These are phyloP conservation scores for Physocladia obscura DNA, from an alignment of 192 early-diverging fungal genomes.

Conservation along the genomic window DNA sequence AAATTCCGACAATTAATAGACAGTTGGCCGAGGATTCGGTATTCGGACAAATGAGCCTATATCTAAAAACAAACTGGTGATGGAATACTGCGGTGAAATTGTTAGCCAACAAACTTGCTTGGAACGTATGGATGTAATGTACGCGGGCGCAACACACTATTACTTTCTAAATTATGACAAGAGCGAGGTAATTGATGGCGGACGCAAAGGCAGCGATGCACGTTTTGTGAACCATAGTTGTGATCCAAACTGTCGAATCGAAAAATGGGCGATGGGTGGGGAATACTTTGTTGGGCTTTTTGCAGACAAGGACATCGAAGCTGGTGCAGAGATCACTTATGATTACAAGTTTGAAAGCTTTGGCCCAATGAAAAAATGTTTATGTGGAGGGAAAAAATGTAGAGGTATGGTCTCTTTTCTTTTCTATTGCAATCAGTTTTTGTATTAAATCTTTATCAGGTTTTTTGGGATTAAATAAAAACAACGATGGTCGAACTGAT, in stretches of 20 bases:
- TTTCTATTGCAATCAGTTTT: not conserved
- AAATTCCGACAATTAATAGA: no score
- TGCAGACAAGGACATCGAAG: conserved; percentile 65
- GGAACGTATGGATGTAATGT: conserved; percentile 73
- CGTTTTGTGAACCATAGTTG: conserved; percentile 86
- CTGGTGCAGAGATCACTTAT: conserved; percentile 72
- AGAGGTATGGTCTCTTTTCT: conserved; percentile 54
- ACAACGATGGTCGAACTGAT: not conserved
- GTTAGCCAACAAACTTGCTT: conserved; percentile 64
- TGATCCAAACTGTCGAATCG: conserved; percentile 84
- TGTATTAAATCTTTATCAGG: not conserved
- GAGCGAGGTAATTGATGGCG: conserved; percentile 78
- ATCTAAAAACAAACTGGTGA: conserved; percentile 58
- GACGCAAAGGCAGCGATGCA: conserved; percentile 73
- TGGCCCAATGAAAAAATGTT: conserved; percentile 65
- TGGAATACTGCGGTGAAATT: conserved; percentile 84
- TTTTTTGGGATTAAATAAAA: conserved; percentile 24
- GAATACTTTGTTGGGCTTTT: conserved; percentile 77
- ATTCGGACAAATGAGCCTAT: conserved; percentile 57
- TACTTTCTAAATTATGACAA: conserved; percentile 78
- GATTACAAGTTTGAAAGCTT: conserved; percentile 82
- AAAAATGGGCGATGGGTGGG: conserved; percentile 77
- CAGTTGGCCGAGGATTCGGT: conserved; percentile 68
- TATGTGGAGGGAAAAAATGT: conserved; percentile 68
- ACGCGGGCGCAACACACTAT: conserved; percentile 63